phyloP scores from a whole-genome alignment of 2,329 filamentous ascomycete species.

The Coniochaeta ligniaria region DNA sequence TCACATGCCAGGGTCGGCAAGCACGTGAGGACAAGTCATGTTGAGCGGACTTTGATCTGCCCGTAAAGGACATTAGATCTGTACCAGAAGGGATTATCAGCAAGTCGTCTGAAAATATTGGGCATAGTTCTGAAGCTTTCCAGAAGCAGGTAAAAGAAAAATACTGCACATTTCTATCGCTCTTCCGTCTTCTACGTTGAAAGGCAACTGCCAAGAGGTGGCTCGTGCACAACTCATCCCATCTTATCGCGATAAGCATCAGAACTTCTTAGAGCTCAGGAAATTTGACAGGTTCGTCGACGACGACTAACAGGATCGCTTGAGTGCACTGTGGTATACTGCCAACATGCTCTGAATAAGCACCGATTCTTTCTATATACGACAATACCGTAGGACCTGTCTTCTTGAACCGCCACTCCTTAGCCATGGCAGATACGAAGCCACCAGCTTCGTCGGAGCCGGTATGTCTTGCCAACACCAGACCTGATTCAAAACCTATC shows the following conservation, averaged over 20 bases:
- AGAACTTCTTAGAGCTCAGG: not conserved
- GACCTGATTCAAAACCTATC: not conserved
- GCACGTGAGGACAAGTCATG: too few species aligned
- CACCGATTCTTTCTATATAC: not conserved
- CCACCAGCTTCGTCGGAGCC: conserved; percentile 12
- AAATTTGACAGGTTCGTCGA: not conserved
- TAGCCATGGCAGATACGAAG: conserved; percentile 13
- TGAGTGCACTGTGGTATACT: not conserved
- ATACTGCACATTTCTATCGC: too few species aligned
- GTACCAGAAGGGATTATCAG: too few species aligned
- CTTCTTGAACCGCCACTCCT: too few species aligned
- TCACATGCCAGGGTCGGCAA: not conserved
- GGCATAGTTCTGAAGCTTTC: too few species aligned
- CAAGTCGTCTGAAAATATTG: too few species aligned
- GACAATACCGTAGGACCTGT: too few species aligned
- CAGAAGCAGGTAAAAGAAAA: too few species aligned
- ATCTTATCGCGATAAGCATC: conserved; percentile 8
- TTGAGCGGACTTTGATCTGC: too few species aligned
- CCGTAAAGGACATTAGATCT: too few species aligned
- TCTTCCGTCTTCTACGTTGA: too few species aligned
- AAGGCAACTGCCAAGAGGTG: too few species aligned
- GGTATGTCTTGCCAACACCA: conserved; percentile 5
- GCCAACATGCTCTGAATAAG: not conserved
- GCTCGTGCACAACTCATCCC: not conserved
- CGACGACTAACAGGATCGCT: not conserved